A percentile compares a stretch with the other conserved stretches of the same genome.
Evolutionary conservation across 2,329 filamentous ascomycete species (phyloP).

Genomic region (Didymella arachidicola): DNA sequence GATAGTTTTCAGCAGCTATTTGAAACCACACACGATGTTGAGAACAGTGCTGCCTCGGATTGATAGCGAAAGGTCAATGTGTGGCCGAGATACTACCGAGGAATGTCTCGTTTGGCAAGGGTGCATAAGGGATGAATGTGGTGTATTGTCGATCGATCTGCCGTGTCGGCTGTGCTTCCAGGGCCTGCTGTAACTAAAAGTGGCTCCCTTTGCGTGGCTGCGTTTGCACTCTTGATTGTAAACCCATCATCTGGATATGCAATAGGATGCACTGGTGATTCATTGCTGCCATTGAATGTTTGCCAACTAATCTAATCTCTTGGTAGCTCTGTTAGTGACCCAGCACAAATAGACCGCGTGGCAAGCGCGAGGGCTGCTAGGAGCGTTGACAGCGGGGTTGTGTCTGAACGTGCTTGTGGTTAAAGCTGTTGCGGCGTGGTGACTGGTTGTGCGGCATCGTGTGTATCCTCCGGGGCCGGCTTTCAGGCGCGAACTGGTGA

Average conservation of each 20-base stretch:
- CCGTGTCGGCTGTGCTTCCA: background rate
- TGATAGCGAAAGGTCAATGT: background rate
- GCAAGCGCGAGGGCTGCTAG: background rate
- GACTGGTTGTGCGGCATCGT: constrained; percentile 1
- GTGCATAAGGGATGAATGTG: background rate
- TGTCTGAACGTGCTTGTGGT: background rate
- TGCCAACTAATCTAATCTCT: constrained; percentile 1
- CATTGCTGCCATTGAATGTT: background rate
- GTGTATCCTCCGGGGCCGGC: background rate
- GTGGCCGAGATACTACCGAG: constrained; percentile 11
- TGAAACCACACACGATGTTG: background rate
- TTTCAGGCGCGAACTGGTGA: constrained; percentile 1
- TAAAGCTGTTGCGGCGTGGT: background rate
- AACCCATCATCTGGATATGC: background rate
- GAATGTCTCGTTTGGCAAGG: constrained; percentile 12
- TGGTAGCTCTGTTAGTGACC: background rate
- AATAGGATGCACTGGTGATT: background rate
- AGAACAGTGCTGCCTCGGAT: background rate
- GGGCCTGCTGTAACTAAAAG: background rate
- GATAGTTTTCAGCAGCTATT: background rate
- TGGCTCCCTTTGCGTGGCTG: background rate
- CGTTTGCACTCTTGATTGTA: background rate
- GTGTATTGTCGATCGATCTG: background rate
- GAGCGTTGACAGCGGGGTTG: background rate
- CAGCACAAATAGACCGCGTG: constrained; percentile 2